Conservation (phyloP, 1,284 basidiomycete species). For the Malassezia sp. region DNA sequence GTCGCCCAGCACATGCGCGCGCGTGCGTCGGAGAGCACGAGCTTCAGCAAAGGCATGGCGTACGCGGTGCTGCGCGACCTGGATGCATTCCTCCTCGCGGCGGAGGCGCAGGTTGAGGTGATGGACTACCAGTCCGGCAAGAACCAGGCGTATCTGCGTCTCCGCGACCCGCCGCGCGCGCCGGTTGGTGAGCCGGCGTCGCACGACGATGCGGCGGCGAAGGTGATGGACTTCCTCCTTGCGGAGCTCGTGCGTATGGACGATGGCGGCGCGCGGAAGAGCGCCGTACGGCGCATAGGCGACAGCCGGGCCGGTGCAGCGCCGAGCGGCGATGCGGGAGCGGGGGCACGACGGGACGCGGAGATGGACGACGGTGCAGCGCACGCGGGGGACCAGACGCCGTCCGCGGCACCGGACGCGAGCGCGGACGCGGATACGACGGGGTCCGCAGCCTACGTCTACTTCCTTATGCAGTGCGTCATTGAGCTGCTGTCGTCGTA, state of each 20-base stretch:
- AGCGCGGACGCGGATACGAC: conserved; percentile 14
- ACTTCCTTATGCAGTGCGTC: conserved; percentile 80
- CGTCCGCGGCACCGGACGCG: conserved; percentile 8
- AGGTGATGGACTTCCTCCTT: background rate
- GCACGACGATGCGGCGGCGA: background rate
- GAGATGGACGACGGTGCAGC: too few species aligned
- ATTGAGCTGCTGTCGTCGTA: conserved; percentile 90
- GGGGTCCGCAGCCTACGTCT: conserved; percentile 57
- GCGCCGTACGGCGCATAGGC: too few species aligned
- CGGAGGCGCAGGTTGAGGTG: conserved; percentile 29
- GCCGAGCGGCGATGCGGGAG: too few species aligned
- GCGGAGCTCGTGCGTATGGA: background rate
- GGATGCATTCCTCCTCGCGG: conserved; percentile 61
- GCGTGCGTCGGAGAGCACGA: conserved; percentile 4
- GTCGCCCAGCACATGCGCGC: conserved; percentile 22
- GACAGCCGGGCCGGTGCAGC: too few species aligned
- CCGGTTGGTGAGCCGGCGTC: background rate
- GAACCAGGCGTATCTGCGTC: conserved; percentile 13
- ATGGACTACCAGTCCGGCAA: conserved; percentile 19
- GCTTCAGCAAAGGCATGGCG: conserved; percentile 6
- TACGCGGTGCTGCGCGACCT: conserved; percentile 59
- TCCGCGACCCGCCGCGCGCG: conserved; percentile 13
- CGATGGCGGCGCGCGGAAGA: background rate
- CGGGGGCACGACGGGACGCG: too few species aligned
- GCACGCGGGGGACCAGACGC: too few species aligned